Conservation (phyloP, 495 filamentous ascomycete genomes). For the Rhizodiscina lignyota region DNA sequence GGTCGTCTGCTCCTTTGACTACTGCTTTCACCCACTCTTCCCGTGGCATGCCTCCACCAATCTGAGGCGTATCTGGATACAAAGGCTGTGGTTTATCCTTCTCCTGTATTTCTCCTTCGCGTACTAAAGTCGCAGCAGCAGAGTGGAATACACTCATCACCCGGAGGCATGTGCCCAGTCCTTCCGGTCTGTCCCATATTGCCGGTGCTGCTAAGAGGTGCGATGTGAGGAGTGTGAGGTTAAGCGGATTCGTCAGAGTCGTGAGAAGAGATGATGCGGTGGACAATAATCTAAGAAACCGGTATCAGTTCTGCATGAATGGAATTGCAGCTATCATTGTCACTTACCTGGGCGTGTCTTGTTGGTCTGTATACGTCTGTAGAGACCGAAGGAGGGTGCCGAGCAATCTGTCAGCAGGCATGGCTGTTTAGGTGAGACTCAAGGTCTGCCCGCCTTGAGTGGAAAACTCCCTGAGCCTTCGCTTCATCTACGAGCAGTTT, state of each 20-base stretch:
- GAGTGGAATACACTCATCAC: constrained; percentile 81
- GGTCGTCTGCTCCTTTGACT: constrained; percentile 67
- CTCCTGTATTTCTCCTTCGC: constrained; percentile 26
- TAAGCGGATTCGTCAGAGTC: constrained; percentile 74
- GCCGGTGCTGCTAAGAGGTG: constrained; percentile 74
- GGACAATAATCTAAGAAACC: constrained; percentile 63
- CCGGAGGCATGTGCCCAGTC: constrained; percentile 53
- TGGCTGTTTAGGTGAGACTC: no score
- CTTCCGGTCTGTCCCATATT: constrained; percentile 64
- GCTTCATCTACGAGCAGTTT: no score
- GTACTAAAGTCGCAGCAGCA: constrained; percentile 32
- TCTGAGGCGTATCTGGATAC: constrained; percentile 22
- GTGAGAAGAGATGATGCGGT: constrained; percentile 72
- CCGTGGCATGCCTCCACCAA: constrained; percentile 10
- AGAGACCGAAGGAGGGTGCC: constrained; percentile 22
- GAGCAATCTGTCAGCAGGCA: constrained; percentile 23
- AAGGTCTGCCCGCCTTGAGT: no score
- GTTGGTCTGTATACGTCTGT: constrained; percentile 25
- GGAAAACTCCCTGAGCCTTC: no score
- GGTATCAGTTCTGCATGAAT: no score
- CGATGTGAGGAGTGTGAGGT: constrained; percentile 77
- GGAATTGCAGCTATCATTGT: no score
- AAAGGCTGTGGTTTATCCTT: constrained; percentile 22
- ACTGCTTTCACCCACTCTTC: constrained; percentile 78
- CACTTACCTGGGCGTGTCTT: constrained; percentile 29